Base-by-base conservation (phyloP, 1,139 yeast genomes). In the Yamadazyma triangularis region DNA sequence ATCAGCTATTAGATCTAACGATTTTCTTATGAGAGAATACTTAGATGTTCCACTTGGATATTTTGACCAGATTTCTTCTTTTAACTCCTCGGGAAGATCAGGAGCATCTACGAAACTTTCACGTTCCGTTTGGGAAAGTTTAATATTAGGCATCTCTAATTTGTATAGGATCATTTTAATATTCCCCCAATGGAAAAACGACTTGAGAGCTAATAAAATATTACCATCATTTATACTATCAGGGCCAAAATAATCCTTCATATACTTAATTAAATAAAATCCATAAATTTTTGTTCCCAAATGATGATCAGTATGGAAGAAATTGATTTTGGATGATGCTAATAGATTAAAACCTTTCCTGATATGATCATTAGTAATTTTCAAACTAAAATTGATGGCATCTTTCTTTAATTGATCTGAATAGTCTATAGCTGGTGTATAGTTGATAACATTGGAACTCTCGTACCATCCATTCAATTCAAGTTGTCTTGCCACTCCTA, bases 121-220 rank as follows among this genome's bases (percentile, higher is more conserved):
- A n/a, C 41, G 44, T 24, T 66, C 47, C 12, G 53, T 58, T 5
- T 50, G 50, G 20, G 58, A 54, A 0, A 68, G 44, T 23, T 53
- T 49, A 24, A 73, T 44, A 30, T 65, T 57, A 9, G 73, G 73
- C 2, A 73, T 58, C 2, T 60, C 65, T 29, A 73, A 46, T 38
- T 60, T 62, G 40, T 63, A 58, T 27, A 74, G 50, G 8, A 73
- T 52, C 4, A 78, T 77, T 37, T 64, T 62, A 30, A 70, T 72
- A 30, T 71, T 68, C 13, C 75, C 75, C 79, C 79, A 74, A 47
- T 74, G 79, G 13, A 70, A 73, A 41, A 73, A 73, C 27, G 76
- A 70, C 39, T 73, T 67, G 26, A 74, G 52, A 0, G 79, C 75
- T 24, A 66, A 58, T 35, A 70, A 60, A 12, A 73, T 70, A 28